Percentiles rank a stretch among this genome's conserved stretches.
Conservation (phyloP, 2,329 filamentous ascomycete species). For the Fonsecaea monophora region DNA sequence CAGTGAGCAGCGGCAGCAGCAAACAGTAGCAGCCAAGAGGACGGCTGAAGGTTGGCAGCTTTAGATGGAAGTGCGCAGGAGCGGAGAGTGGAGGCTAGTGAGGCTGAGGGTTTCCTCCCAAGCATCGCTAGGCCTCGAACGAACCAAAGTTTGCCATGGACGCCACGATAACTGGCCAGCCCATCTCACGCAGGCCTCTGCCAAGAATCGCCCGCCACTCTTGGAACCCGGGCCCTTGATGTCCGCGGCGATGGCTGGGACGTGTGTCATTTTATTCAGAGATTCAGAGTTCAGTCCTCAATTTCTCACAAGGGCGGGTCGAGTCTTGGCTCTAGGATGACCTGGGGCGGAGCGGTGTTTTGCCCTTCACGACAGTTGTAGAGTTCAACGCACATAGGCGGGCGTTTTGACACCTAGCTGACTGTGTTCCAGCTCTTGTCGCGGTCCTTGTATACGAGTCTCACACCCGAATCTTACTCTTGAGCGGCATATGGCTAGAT, state of each 20-base stretch:
- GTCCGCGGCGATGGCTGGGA: constrained; percentile 9
- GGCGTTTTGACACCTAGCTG: neutral
- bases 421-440: neutral
- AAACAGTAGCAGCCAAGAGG: constrained; percentile 5
- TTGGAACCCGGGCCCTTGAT: constrained; percentile 10
- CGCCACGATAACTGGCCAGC: constrained; percentile 9
- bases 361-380: neutral
- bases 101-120: constrained; percentile 16
- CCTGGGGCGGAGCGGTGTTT: neutral
- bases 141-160: constrained; percentile 9
- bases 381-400: neutral
- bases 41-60: constrained; percentile 15
- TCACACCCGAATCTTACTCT: constrained; percentile 1
- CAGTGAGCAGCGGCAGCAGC: no score
- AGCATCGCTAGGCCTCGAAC: constrained; percentile 14
- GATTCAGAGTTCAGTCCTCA: constrained; percentile 8
- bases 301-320: constrained; percentile 1
- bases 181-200: constrained; percentile 8
- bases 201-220: constrained; percentile 16
- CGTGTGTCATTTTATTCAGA: neutral
- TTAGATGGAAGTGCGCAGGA: constrained; percentile 10
- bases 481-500: neutral
- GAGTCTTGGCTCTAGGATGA: constrained; percentile 15
- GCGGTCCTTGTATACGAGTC: neutral
- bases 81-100: constrained; percentile 23